These are phyloP conservation scores for Penicillium fuscoglaucum DNA, from an alignment of 2,329 filamentous ascomycete species.

Conservation along the genomic window DNA sequence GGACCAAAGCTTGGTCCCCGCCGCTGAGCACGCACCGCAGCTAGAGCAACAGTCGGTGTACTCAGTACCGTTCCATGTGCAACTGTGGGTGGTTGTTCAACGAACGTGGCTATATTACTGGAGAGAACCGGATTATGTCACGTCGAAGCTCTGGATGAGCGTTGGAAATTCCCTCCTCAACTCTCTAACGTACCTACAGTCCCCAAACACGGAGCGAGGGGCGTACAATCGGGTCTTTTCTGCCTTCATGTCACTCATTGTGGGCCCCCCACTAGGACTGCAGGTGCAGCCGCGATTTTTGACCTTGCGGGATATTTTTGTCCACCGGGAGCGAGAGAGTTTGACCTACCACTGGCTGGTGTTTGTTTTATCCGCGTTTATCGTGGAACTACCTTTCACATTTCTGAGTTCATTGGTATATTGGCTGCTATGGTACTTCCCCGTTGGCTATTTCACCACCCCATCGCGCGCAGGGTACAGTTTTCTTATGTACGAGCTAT, in stretches of 20 bases:
- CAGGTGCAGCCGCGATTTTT: background rate
- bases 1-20: background rate
- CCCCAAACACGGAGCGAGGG: background rate
- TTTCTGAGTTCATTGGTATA: background rate
- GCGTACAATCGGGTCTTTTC: background rate
- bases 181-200: background rate
- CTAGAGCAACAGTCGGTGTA: background rate
- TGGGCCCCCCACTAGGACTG: background rate
- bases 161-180: background rate
- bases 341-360: background rate
- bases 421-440: background rate
- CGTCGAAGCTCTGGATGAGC: background rate
- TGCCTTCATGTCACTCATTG: background rate
- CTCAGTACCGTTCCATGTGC: background rate
- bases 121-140: background rate
- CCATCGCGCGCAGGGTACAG: background rate
- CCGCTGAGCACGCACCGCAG: background rate
- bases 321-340: background rate
- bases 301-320: background rate
- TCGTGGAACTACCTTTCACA: background rate
- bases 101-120: background rate
- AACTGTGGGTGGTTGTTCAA: background rate
- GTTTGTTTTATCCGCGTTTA: background rate
- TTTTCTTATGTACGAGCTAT: background rate
- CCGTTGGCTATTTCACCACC: background rate